Base-by-base conservation (phyloP, 2,329 filamentous ascomycete species). In the Talaromyces funiculosus region DNA sequence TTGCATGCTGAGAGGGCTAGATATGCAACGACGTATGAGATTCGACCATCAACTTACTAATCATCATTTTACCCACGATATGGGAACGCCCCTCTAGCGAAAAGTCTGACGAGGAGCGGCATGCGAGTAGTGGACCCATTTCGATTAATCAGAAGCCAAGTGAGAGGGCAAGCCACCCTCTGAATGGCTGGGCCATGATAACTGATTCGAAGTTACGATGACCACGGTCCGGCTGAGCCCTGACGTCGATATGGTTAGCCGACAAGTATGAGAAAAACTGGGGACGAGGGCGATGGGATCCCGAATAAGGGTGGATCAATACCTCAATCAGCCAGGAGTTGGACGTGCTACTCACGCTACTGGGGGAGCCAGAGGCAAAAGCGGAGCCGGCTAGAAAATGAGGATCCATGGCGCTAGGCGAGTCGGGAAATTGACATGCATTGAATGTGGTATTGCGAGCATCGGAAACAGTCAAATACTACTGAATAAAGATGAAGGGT, bases 211-310 rank as follows among this genome's bases (percentile, higher is more conserved):
- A 35, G 7, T 14, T 31, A 4, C 29, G 9, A 35, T 10, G 51
- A 49, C 58, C 58, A 47, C 45, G 58, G 58, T 29, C 58, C 49
- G 49, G 58, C 58, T 55, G n/a, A n/a, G n/a, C n/a, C n/a, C n/a
- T n/a, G 58, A 60, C 58, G 58, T 60, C 51, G 58, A 60, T 54
- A 54, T 20, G 53, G 57, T 54, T 49, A 60, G 57, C 57, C 57
- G 38, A 43, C 12, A 20, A 20, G 38, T 31, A 37, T 33, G 38
- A 26, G 24, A 51, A 59, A 59, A 60, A 60, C 58, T 55, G 58
- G 58, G 42, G 42, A 43, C 42, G 42, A 43, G 57, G 58, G 53
- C 53, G 51, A 43, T 54, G 18, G 40, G n/a, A 43, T 40, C 12
- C n/a, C 4, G 31, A 42, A 18, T 31, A 22, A 35, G 40, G 20